phyloP scores from a whole-genome alignment of 1,284 basidiomycete species.

The Cutaneotrichosporon mucoides region DNA sequence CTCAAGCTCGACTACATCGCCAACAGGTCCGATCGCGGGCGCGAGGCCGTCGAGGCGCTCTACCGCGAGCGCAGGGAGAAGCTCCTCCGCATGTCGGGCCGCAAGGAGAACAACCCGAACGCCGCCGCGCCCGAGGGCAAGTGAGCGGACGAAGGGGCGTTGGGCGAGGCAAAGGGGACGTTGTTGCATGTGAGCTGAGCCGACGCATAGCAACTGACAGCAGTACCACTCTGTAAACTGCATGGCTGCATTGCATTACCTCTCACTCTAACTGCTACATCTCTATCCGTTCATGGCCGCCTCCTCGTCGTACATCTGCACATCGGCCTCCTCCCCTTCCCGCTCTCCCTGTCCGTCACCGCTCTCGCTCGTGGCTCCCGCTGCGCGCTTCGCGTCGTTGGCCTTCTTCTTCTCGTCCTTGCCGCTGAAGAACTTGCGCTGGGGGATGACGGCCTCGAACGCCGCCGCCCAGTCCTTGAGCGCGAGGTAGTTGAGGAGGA shows the following conservation, averaged over 20 bases:
- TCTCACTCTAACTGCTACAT: not conserved
- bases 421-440: slow-evolving; percentile 66
- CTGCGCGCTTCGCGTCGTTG: slow-evolving; percentile 12
- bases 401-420: slow-evolving; percentile 18
- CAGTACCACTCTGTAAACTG: slow-evolving; percentile 11
- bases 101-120: slow-evolving; percentile 24
- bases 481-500: slow-evolving; percentile 83
- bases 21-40: slow-evolving; percentile 37
- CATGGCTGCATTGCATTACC: slow-evolving; percentile 7
- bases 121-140: not conserved
- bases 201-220: not conserved
- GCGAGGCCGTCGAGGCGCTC: slow-evolving; percentile 35
- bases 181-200: not conserved
- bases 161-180: too few species aligned
- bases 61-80: slow-evolving; percentile 26
- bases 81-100: slow-evolving; percentile 29
- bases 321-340: slow-evolving; percentile 14
- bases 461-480: slow-evolving; percentile 76
- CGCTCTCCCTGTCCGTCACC: slow-evolving; percentile 6
- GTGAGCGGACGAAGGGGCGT: not conserved
- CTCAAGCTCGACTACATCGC: slow-evolving; percentile 46
- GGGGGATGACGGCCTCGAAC: slow-evolving; percentile 78
- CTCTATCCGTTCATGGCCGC: slow-evolving; percentile 21
- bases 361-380: slow-evolving; percentile 4
- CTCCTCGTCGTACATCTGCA: slow-evolving; percentile 20